Conservation (phyloP, 2,329 filamentous ascomycete species). For the Thermothelomyces thermophilus region DNA sequence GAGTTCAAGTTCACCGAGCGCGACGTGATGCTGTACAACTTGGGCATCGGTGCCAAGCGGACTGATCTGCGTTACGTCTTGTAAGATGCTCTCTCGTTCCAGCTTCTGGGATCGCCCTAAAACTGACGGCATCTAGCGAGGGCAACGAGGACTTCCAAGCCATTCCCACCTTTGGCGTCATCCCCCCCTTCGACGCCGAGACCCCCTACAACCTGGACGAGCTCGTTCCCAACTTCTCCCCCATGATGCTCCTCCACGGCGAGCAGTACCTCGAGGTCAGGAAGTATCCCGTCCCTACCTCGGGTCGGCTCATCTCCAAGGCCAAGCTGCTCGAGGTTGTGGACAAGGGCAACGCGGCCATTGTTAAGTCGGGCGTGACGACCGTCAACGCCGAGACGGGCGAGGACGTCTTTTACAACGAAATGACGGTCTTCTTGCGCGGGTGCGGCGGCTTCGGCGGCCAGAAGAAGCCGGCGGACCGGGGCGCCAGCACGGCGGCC, state of each 20-base stretch:
- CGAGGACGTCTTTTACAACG: conserved; percentile 95
- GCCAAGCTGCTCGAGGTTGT: conserved; percentile 86
- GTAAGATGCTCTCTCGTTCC: conserved; percentile 27
- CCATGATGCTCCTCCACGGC: conserved; percentile 98
- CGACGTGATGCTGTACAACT: conserved; percentile 91
- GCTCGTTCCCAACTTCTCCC: conserved; percentile 90
- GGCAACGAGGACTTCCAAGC: conserved; percentile 87
- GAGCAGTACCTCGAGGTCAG: conserved; percentile 96
- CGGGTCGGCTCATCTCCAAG: conserved; percentile 66
- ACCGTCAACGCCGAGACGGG: conserved; percentile 81
- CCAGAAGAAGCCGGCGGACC: conserved; percentile 65
- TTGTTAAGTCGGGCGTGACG: conserved; percentile 72
- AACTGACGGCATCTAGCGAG: conserved; percentile 46
- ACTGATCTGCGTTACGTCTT: conserved; percentile 83
- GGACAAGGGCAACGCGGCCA: conserved; percentile 86
- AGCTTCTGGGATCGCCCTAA: no score
- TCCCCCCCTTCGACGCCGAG: conserved; percentile 84
- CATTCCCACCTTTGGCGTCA: conserved; percentile 89
- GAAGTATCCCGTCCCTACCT: conserved; percentile 85
- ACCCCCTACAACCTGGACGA: conserved; percentile 73
- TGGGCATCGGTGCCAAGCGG: conserved; percentile 86
- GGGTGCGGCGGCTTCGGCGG: conserved; percentile 89
- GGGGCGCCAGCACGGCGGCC: conserved; percentile 71
- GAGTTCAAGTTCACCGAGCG: conserved; percentile 78
- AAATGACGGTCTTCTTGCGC: conserved; percentile 85